phyloP scores from a whole-genome alignment of 805 yeast genomes.

The Saturnispora quitensis region DNA sequence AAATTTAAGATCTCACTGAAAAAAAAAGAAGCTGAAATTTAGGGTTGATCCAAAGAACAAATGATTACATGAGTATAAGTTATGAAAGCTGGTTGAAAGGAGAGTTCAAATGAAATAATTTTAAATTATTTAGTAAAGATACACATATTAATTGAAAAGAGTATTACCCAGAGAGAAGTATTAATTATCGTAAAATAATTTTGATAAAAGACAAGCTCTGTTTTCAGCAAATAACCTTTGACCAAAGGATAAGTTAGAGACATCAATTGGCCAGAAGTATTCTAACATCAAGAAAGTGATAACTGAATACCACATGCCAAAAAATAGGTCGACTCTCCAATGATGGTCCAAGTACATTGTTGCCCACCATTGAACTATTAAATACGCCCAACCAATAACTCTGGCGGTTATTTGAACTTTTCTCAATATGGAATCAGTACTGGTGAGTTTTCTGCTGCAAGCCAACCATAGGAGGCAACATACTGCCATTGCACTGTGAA shows the following conservation, averaged over 20 bases:
- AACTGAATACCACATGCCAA: conserved; percentile 47
- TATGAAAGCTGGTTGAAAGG: background rate
- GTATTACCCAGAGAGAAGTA: background rate
- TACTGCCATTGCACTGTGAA: conserved; percentile 61
- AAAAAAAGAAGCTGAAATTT: background rate
- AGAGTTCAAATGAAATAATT: background rate
- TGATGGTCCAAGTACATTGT: conserved; percentile 68
- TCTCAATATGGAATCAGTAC: background rate
- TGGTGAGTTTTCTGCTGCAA: background rate
- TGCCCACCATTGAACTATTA: conserved; percentile 63
- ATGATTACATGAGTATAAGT: background rate
- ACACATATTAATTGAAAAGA: background rate
- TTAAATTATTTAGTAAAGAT: background rate
- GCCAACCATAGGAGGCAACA: conserved; percentile 13
- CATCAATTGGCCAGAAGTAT: background rate
- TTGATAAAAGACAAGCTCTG: background rate
- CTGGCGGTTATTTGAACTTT: conserved; percentile 14
- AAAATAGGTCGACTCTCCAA: conserved; percentile 53
- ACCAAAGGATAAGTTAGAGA: background rate
- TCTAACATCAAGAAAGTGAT: conserved; percentile 31
- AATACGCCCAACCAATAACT: conserved; percentile 33
- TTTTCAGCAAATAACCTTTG: background rate
- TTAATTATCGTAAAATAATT: background rate
- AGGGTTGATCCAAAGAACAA: background rate
- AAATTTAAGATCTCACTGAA: background rate